phyloP scores from a whole-genome alignment of 306 rosid species.

The Quercus gilva region DNA sequence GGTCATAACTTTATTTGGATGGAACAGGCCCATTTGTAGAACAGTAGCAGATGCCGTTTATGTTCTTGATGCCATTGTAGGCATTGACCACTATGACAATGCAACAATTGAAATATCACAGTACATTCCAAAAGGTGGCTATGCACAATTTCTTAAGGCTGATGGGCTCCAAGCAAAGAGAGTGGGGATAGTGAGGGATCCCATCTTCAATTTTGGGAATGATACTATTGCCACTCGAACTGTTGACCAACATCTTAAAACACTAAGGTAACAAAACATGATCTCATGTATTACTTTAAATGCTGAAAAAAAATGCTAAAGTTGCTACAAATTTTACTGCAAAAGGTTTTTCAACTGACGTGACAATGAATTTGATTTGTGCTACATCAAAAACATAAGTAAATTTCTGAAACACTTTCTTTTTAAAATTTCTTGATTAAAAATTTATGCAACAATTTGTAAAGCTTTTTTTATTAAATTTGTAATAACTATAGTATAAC shows the following conservation, averaged over 20 bases:
- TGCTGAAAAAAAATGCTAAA: too few relatives aligned
- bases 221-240: neutral
- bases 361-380: too few relatives aligned
- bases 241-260: conserved; percentile 25
- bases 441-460: too few relatives aligned
- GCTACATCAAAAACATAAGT: too few relatives aligned
- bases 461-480: too few relatives aligned
- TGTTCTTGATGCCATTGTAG: conserved; percentile 55
- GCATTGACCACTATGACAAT: conserved; percentile 33
- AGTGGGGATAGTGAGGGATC: conserved; percentile 33
- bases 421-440: too few relatives aligned
- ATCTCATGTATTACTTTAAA: neutral
- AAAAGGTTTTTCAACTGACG: too few relatives aligned
- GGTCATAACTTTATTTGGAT: neutral
- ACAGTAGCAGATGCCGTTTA: conserved; percentile 46
- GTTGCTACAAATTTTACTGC: too few relatives aligned
- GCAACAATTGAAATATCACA: conserved; percentile 27
- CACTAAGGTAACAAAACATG: conserved; percentile 24
- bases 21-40: conserved; percentile 40
- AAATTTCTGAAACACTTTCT: too few relatives aligned
- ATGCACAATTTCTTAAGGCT: conserved; percentile 15
- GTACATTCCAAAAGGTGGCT: conserved; percentile 44
- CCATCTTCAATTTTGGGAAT: conserved; percentile 6
- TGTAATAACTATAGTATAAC: too few relatives aligned
- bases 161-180: conserved; percentile 41